Base-by-base conservation (phyloP, 345 rosid species). In the Isatis tinctoria region DNA sequence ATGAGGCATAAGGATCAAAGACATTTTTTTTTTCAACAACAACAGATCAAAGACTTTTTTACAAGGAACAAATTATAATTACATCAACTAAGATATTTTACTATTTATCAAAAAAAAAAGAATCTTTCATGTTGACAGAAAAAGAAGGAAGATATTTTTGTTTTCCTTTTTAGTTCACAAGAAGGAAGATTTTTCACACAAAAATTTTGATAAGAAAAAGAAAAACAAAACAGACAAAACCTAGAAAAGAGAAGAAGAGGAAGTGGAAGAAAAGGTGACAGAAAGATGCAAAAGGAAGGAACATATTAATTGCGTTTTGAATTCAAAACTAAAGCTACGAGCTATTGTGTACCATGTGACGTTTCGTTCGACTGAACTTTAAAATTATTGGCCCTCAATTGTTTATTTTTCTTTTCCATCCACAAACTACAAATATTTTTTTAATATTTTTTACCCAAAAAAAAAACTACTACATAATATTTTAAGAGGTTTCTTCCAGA, bases 241-340 rank as follows among this genome's bases (percentile, higher is more conserved):
- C 52, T 39, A 49, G 26, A 58, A 58, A 59, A 59, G 27, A 57
- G 22, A 69, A 12, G 20, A 44, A 47, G 24, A 40, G 54, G 24
- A 70, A 72, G 53, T 60, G 24, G n/a, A 27, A 37, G n/a, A 70
- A 33, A 70, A 71, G 60, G 74, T 47, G 63, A 68, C 2, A 40
- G 8, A 17, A 22, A 22, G 45, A 58, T 60, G 48, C 26, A 60
- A 70, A 27, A 47, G 36, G 59, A 71, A 60, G 67, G 51, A 60
- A 60, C 68, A 71, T 71, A 48, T 48, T 49, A 72, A 72, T 72
- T 62, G 70, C 22, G 44, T 52, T 72, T 63, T 40, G 76, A 72
- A 40, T 52, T 22, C 13, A 62, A 72, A 72, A 45, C 35, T 72
- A 52, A 63, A 63, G 69, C 54, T 36, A 62, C 12, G 35, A 72